A percentile compares a stretch with the other conserved stretches of the same genome.
Evolutionary conservation across 148 eudicot species (phyloP).

Genomic region (Vaccinium macrocarpon): DNA sequence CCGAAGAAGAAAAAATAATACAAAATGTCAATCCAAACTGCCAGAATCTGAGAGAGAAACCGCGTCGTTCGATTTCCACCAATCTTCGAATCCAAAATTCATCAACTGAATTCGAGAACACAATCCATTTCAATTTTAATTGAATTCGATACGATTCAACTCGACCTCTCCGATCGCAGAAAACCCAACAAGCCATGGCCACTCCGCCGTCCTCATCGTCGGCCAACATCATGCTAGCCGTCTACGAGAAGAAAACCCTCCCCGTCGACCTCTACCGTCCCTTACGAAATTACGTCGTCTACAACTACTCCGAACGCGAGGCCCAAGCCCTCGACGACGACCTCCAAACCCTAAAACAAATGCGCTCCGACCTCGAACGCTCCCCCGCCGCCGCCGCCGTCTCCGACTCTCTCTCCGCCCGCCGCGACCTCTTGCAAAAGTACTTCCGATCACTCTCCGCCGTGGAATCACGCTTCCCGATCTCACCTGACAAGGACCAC

Average conservation of each 20-base stretch:
- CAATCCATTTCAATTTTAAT: background rate
- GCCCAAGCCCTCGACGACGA: slow-evolving; percentile 91
- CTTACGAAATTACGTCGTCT: slow-evolving; percentile 73
- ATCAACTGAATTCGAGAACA: too few species aligned
- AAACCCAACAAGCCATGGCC: slow-evolving; percentile 38
- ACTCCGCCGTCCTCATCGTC: slow-evolving; percentile 46
- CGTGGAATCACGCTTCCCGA: slow-evolving; percentile 84
- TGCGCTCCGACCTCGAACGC: slow-evolving; percentile 60
- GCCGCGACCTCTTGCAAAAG: slow-evolving; percentile 59
- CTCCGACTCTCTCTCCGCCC: slow-evolving; percentile 49
- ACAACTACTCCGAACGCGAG: slow-evolving; percentile 82
- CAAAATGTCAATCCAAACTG: background rate
- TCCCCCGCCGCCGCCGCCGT: slow-evolving; percentile 8
- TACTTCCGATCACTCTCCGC: slow-evolving; percentile 73
- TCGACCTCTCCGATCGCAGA: background rate
- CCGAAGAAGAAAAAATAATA: background rate
- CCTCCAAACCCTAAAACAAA: slow-evolving; percentile 73
- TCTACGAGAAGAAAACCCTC: slow-evolving; percentile 77
- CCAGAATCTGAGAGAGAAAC: background rate
- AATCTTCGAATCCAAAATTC: background rate
- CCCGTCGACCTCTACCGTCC: slow-evolving; percentile 81
- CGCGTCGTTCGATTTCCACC: background rate
- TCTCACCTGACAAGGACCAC: slow-evolving; percentile 78
- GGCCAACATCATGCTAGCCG: slow-evolving; percentile 67
- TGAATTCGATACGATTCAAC: background rate